Conservation (phyloP, 176 grass and related monocot species). For the Rhynchospora breviuscula region DNA sequence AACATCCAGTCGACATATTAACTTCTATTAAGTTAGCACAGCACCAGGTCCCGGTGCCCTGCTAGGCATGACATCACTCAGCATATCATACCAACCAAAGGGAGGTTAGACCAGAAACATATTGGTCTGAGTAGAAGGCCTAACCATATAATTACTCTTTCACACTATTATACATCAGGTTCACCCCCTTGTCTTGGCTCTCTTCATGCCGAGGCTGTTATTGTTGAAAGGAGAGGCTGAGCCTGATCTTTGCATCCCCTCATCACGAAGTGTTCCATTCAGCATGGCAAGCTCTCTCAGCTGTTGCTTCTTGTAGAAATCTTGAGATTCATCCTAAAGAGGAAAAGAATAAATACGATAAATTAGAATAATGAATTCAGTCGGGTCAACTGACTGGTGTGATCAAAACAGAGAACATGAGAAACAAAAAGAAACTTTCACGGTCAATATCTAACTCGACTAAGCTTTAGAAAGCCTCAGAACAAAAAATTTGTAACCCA, state of each 20-base stretch:
- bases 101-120: conserved; percentile 13
- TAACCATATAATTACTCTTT: conserved; percentile 21
- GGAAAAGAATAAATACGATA: background rate
- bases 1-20: conserved; percentile 10
- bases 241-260: conserved; percentile 77
- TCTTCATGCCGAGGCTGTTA: conserved; percentile 87
- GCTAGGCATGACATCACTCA: conserved; percentile 21
- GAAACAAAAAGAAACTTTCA: background rate
- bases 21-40: conserved; percentile 19
- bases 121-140: conserved; percentile 37
- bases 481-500: background rate
- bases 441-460: background rate
- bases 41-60: background rate
- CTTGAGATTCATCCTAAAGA: conserved; percentile 83
- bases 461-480: background rate
- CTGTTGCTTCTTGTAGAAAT: conserved; percentile 99
- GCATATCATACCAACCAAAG: conserved; percentile 29
- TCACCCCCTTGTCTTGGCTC: conserved; percentile 87
- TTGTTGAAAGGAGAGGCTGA: conserved; percentile 76
- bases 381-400: background rate
- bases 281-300: conserved; percentile 81
- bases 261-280: conserved; percentile 89
- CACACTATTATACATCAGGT: background rate
- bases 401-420: background rate
- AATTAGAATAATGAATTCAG: background rate